Conservation (phyloP, 1,284 basidiomycete species). For the Sporisorium scitamineum region DNA sequence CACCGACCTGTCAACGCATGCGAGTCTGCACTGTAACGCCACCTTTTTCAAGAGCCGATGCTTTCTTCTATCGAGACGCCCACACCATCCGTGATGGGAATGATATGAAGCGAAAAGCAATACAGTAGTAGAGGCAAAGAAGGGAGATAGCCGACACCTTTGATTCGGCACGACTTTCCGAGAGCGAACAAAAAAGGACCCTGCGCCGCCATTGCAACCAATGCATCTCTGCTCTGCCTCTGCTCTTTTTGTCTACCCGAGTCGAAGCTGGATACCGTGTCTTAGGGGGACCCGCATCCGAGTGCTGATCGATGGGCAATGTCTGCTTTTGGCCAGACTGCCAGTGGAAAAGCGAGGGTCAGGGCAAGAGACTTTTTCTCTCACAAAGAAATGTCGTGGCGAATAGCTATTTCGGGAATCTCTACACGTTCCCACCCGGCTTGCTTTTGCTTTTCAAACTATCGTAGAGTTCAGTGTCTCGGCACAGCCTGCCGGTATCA, state of each 20-base stretch:
- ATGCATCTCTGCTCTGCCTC: too few relatives aligned
- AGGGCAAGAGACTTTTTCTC: neutral
- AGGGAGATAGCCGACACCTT: neutral
- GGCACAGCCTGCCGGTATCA: neutral
- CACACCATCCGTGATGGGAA: neutral
- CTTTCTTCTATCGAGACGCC: neutral
- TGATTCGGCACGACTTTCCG: neutral
- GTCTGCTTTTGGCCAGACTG: slow-evolving; percentile 3
- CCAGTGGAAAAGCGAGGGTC: neutral
- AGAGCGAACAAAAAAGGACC: neutral
- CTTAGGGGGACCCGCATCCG: neutral
- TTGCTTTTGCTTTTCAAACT: too few relatives aligned
- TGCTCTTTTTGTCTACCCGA: neutral
- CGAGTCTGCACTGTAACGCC: neutral
- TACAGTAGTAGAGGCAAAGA: neutral
- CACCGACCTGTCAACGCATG: neutral
- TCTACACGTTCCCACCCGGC: neutral
- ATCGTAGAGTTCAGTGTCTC: neutral
- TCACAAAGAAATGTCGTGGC: neutral
- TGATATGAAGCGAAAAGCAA: too few relatives aligned
- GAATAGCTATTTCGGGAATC: neutral
- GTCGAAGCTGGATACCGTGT: neutral
- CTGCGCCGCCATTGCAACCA: too few relatives aligned
- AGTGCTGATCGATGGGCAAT: neutral
- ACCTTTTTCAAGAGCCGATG: neutral